Evolutionary conservation across 495 filamentous ascomycete genomes (phyloP).

Genomic region (Trichoderma asperelloides): DNA sequence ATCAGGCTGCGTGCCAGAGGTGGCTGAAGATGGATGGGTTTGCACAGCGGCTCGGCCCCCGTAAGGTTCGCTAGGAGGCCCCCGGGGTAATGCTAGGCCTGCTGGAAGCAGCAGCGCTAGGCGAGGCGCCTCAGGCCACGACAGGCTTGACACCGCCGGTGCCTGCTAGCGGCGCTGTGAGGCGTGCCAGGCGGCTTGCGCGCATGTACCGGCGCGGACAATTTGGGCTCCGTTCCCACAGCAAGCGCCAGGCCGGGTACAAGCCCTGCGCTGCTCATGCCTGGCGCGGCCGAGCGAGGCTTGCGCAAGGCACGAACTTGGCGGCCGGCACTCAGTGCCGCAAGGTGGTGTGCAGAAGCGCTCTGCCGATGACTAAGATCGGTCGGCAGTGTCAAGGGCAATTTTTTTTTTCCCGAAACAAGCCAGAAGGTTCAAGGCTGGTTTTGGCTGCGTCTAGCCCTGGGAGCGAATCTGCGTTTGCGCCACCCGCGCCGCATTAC

Average conservation of each 20-base stretch:
- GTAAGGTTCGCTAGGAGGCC: conserved; percentile 6
- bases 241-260: neutral
- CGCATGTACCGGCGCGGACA: no score
- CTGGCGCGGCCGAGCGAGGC: no score
- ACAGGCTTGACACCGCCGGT: no score
- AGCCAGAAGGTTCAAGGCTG: no score
- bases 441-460: no score
- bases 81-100: neutral
- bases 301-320: neutral
- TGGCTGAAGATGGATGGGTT: neutral
- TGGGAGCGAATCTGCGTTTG: no score
- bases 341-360: neutral
- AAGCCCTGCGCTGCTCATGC: no score
- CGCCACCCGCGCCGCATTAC: no score
- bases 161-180: neutral
- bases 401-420: neutral
- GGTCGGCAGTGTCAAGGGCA: no score
- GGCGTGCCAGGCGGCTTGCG: neutral
- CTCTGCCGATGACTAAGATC: neutral
- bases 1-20: neutral
- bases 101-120: neutral
- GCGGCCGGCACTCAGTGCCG: conserved; percentile 4
- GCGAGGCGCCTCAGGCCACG: neutral
- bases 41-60: conserved; percentile 2
- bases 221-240: no score